Evolutionary conservation across 257 asterid genomes (phyloP).

Genomic region (Voacanga thouarsii): DNA sequence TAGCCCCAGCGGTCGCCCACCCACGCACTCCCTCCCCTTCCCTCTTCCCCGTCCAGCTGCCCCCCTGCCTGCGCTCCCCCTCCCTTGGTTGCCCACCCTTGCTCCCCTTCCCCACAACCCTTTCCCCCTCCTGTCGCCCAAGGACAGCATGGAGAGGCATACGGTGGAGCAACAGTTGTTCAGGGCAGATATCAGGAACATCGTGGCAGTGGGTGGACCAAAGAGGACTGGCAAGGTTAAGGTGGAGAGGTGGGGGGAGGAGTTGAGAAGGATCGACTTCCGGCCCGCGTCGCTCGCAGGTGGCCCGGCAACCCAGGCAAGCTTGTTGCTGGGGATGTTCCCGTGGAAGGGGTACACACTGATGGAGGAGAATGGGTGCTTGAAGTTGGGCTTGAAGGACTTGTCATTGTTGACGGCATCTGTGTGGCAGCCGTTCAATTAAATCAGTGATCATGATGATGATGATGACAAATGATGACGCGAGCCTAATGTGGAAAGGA

Average conservation of each 20-base stretch:
- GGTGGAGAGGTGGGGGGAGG: conserved; percentile 82
- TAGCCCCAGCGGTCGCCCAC: too few species aligned
- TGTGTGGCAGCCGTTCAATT: conserved; percentile 78
- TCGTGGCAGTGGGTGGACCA: conserved; percentile 85
- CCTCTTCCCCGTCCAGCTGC: too few species aligned
- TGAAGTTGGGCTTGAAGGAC: conserved; percentile 91
- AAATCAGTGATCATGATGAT: neutral
- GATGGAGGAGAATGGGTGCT: conserved; percentile 81
- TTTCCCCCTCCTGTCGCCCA: too few species aligned
- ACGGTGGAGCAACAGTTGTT: conserved; percentile 87
- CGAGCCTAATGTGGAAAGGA: too few species aligned
- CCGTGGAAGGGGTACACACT: conserved; percentile 88
- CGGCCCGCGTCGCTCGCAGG: conserved; percentile 70
- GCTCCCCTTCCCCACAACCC: too few species aligned
- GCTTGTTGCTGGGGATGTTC: conserved; percentile 80
- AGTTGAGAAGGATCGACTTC: conserved; percentile 54
- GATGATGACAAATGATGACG: too few species aligned
- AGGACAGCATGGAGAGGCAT: conserved; percentile 80
- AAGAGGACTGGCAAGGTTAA: conserved; percentile 70
- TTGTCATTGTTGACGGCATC: conserved; percentile 84
- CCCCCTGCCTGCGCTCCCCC: too few species aligned
- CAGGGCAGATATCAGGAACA: conserved; percentile 77
- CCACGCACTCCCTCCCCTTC: too few species aligned
- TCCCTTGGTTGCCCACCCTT: too few species aligned
- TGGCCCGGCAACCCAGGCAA: conserved; percentile 75